Evolutionary conservation across 805 yeast genomes (phyloP).

Genomic region (Nakazawaea populi): DNA sequence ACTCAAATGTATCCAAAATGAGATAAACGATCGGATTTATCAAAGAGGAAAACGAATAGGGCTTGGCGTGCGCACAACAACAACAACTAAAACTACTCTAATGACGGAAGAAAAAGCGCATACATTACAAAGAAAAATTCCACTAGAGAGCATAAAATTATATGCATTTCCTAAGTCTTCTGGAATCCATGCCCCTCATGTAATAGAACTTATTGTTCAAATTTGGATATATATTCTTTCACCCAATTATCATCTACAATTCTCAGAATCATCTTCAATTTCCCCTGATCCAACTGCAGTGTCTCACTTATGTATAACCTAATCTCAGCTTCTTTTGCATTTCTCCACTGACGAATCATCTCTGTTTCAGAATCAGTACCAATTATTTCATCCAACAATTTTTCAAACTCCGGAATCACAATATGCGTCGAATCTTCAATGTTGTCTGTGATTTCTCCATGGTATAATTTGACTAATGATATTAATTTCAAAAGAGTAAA

Average conservation of each 20-base stretch:
- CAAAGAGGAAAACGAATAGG: no score
- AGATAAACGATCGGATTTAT: no score
- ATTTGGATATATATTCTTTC: neutral
- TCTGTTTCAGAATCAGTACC: neutral
- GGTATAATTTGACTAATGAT: conserved; percentile 32
- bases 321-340: conserved; percentile 8
- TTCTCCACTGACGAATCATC: neutral
- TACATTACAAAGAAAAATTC: no score
- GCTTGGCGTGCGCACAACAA: no score
- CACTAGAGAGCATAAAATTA: no score
- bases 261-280: conserved; percentile 23
- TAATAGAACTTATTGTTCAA: neutral
- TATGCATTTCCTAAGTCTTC: neutral
- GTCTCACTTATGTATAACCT: conserved; percentile 2
- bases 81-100: no score
- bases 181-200: neutral
- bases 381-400: conserved; percentile 5
- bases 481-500: conserved; percentile 12
- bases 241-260: conserved; percentile 26
- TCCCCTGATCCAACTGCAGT: conserved; percentile 5
- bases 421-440: conserved; percentile 31
- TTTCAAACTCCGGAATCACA: conserved; percentile 24
- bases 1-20: no score
- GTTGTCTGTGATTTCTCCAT: conserved; percentile 32
- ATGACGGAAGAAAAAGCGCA: no score